Percentiles rank a stretch among this genome's conserved stretches.
Evolutionary conservation across 108 stramenopile genomes (phyloP).

Genomic region (Nitzschia palea): DNA sequence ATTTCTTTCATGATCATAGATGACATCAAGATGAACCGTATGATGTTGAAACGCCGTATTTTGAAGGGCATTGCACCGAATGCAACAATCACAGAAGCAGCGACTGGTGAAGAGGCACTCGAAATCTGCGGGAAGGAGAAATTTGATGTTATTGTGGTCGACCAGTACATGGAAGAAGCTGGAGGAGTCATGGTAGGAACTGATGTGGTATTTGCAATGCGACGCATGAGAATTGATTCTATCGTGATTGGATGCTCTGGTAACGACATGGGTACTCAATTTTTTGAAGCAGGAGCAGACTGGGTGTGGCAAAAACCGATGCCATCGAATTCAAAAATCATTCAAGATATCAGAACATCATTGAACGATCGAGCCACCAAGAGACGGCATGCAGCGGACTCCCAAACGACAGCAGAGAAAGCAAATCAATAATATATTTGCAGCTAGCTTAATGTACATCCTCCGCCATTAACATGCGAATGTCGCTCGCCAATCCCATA

Average conservation of each 20-base stretch:
- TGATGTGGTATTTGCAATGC: slow-evolving; percentile 66
- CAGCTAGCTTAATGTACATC: not conserved
- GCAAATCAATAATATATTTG: not conserved
- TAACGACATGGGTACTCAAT: slow-evolving; percentile 61
- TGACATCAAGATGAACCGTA: slow-evolving; percentile 71
- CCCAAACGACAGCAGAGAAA: not conserved
- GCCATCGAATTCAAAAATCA: slow-evolving; percentile 55
- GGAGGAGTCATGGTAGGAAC: slow-evolving; percentile 78
- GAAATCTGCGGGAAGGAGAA: slow-evolving; percentile 40
- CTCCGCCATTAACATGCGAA: not conserved
- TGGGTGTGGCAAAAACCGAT: slow-evolving; percentile 69
- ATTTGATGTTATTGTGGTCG: slow-evolving; percentile 69
- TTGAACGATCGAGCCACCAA: slow-evolving; percentile 7
- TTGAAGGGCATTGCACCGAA: slow-evolving; percentile 61
- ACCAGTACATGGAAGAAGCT: slow-evolving; percentile 67
- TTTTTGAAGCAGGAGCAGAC: slow-evolving; percentile 60
- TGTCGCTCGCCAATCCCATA: not conserved
- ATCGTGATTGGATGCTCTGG: slow-evolving; percentile 73
- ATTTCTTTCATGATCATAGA: slow-evolving; percentile 59
- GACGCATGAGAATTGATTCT: slow-evolving; percentile 53
- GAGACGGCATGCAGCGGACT: not conserved
- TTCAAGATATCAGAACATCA: slow-evolving; percentile 35
- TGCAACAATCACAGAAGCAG: slow-evolving; percentile 51
- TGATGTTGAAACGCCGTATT: slow-evolving; percentile 55
- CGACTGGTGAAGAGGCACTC: slow-evolving; percentile 66